A percentile compares a stretch with the other conserved stretches of the same genome.
Conservation (phyloP, 2,329 filamentous ascomycete species). For the Ophiostoma ulmi region DNA sequence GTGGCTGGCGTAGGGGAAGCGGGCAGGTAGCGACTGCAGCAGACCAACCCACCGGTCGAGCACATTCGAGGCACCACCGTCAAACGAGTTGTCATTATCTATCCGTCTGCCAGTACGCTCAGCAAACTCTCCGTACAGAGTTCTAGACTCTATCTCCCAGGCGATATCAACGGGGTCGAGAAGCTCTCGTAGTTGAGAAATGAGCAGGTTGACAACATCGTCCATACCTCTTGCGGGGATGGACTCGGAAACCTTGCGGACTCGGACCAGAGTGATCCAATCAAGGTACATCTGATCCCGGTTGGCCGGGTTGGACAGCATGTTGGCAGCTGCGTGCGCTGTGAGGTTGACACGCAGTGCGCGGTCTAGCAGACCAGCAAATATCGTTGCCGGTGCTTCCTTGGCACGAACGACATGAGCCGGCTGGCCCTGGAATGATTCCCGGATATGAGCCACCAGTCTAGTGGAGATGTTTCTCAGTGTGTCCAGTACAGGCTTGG, state of each 20-base stretch:
- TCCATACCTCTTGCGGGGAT: slow-evolving; percentile 61
- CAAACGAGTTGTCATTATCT: slow-evolving; percentile 36
- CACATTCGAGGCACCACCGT: slow-evolving; percentile 55
- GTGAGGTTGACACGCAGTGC: slow-evolving; percentile 88
- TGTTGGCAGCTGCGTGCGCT: slow-evolving; percentile 88
- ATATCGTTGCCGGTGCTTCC: slow-evolving; percentile 80
- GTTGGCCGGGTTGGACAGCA: slow-evolving; percentile 83
- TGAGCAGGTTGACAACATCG: slow-evolving; percentile 57
- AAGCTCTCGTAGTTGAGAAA: slow-evolving; percentile 64
- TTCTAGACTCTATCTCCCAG: slow-evolving; percentile 59
- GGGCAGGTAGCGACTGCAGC: slow-evolving; percentile 59
- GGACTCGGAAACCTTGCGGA: slow-evolving; percentile 59
- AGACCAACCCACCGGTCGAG: slow-evolving; percentile 75
- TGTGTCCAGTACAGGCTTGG: slow-evolving; percentile 79
- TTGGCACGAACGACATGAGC: slow-evolving; percentile 81
- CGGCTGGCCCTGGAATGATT: slow-evolving; percentile 80
- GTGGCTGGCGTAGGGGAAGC: slow-evolving; percentile 69
- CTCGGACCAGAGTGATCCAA: slow-evolving; percentile 65
- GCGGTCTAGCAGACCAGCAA: slow-evolving; percentile 78
- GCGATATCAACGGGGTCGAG: slow-evolving; percentile 63
- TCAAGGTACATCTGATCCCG: slow-evolving; percentile 94
- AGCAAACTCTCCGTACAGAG: slow-evolving; percentile 55
- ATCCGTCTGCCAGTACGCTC: slow-evolving; percentile 44
- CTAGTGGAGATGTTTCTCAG: slow-evolving; percentile 79
- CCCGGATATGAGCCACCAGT: slow-evolving; percentile 74